These are phyloP conservation scores for Rhodotorula glutinis DNA, from an alignment of 1,284 basidiomycete species.

Conservation along the genomic window DNA sequence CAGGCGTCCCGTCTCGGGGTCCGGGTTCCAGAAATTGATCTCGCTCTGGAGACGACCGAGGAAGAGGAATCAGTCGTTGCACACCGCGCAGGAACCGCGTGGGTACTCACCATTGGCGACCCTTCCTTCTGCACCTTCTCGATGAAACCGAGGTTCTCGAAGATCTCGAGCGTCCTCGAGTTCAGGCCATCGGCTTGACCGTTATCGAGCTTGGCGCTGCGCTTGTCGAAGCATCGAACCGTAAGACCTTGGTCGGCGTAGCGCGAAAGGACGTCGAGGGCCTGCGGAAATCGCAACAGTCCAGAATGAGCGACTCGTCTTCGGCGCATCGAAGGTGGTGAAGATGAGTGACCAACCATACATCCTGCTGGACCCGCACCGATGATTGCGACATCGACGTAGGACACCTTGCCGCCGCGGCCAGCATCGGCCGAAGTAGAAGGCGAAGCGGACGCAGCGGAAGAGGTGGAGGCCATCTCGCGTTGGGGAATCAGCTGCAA, in stretches of 20 bases:
- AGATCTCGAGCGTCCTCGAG: constrained; percentile 69
- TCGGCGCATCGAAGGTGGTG: neutral
- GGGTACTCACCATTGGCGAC: constrained; percentile 30
- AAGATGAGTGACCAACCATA: constrained; percentile 6
- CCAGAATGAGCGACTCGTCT: too few species aligned
- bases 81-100: neutral
- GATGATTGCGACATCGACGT: constrained; percentile 14
- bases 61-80: too few species aligned
- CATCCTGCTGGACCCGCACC: constrained; percentile 27
- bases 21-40: constrained; percentile 40
- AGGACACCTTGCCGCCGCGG: neutral
- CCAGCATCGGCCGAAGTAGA: neutral
- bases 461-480: neutral
- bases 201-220: constrained; percentile 50
- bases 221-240: constrained; percentile 64
- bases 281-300: constrained; percentile 54
- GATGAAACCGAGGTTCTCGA: constrained; percentile 53
- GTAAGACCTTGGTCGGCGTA: constrained; percentile 52
- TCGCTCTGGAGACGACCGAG: constrained; percentile 9
- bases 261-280: constrained; percentile 29
- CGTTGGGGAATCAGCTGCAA: too few species aligned
- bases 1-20: constrained; percentile 29
- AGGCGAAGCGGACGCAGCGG: neutral
- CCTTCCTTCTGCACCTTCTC: constrained; percentile 39
- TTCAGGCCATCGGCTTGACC: constrained; percentile 75